Base-by-base conservation (phyloP, 257 asterid genomes). In the Fraxinus pennsylvanica region DNA sequence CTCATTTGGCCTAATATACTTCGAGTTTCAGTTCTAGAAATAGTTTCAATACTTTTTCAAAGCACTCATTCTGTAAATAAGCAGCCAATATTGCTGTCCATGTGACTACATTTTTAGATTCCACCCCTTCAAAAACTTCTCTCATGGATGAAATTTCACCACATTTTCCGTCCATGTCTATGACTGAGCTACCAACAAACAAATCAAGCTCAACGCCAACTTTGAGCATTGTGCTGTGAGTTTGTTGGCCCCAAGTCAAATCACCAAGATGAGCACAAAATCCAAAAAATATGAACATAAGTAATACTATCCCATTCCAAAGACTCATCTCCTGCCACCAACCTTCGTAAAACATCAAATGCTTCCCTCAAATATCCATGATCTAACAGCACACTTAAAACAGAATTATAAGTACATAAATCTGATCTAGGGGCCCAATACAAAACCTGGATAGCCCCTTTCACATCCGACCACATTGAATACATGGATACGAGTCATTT, bases 91-190 rank as follows among this genome's bases (percentile, higher is more conserved):
- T 33, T 33, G 99, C 82, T 7, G 98, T 94, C 97, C 97, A 92
- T 0, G 90, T 83, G 66, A 90, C 97, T 78, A 89, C 92, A 33
- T 89, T 94, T 65, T 83, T 91, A 69, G 57, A 38, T 15, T 75
- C 63, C 80, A 90, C 80, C 6, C 79, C 71, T 45, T 85, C 72
- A 50, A 91, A 94, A 74, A 81, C 79, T 50, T 71, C 81, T 81
- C 88, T 85, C 79, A 90, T 86, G 10, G 71, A 73, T 9, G 33
- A 80, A 68, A 91, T 73, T 30, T 89, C 90, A 35, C 96, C 91
- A 74, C 96, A 91, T 86, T 94, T 91, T 30, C 98, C 97, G 38
- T 94, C 90, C 92, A 90, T 89, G 81, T 92, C 99, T 29, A 92
- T 77, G 3, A 86, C 76, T 35, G 94, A 87, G 45, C 94, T 89